phyloP scores from a whole-genome alignment of 2,329 filamentous ascomycete genomes.

The Trichophyton schoenleinii region DNA sequence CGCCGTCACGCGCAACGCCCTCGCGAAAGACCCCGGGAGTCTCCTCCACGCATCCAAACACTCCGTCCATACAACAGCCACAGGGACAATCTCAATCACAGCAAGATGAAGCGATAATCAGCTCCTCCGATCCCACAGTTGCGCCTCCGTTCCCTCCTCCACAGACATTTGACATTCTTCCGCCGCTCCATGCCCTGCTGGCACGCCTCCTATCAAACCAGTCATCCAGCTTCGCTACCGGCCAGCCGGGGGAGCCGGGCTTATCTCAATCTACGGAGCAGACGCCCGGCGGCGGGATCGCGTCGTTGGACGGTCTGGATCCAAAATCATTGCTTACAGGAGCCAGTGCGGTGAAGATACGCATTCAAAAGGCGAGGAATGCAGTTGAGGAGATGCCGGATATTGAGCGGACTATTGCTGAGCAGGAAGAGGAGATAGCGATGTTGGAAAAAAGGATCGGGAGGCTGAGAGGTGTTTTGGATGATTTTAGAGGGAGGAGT shows the following conservation, averaged over 20 bases:
- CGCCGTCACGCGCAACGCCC: slow-evolving; percentile 7
- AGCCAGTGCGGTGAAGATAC: slow-evolving; percentile 67
- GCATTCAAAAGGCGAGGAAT: slow-evolving; percentile 62
- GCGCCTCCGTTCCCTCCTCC: slow-evolving; percentile 53
- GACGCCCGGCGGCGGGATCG: slow-evolving; percentile 18
- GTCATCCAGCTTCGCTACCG: slow-evolving; percentile 12
- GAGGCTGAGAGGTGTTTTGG: slow-evolving; percentile 29
- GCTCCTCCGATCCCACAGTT: slow-evolving; percentile 6
- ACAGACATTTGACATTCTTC: slow-evolving; percentile 73
- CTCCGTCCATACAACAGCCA: slow-evolving; percentile 1
- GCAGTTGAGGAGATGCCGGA: slow-evolving; percentile 34
- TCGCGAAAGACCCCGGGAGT: slow-evolving; percentile 9
- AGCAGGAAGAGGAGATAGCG: slow-evolving; percentile 34
- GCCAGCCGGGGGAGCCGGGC: slow-evolving; percentile 16
- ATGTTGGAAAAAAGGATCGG: slow-evolving; percentile 30
- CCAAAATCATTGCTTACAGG: slow-evolving; percentile 69
- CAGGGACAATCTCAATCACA: background rate
- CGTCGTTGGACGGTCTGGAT: slow-evolving; percentile 33
- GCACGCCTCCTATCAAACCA: slow-evolving; percentile 51
- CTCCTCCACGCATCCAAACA: slow-evolving; percentile 6
- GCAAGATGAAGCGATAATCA: background rate
- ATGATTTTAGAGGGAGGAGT: slow-evolving; percentile 28
- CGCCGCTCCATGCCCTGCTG: slow-evolving; percentile 67
- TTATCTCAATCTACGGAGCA: slow-evolving; percentile 18
- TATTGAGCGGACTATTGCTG: slow-evolving; percentile 30